Base-by-base conservation (phyloP, 495 filamentous ascomycete genomes). In the Hypoxylon intermedium region DNA sequence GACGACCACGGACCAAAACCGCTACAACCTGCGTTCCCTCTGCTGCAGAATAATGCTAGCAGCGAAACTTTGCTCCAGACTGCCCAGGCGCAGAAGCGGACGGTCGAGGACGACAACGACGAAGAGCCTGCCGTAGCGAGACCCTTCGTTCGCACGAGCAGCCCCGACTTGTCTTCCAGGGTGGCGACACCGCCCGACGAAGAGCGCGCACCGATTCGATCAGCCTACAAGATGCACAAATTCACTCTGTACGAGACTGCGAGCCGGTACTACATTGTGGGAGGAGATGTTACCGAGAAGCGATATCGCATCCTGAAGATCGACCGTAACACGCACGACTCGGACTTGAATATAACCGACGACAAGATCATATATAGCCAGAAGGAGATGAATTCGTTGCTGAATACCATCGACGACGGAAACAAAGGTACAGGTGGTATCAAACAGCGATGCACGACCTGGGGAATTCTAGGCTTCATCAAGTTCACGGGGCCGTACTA, bases 401-500 rank as follows among this genome's bases (percentile, higher is more conserved):
- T 98, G 45, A 91, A 95, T 67, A 88, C 94, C 38, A 95, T 98
- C 48, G 95, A 98, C 64, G 91, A 98, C 71, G 95, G 93, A 0
- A 98, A 98, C 69, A 94, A 89, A 68, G 86, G 82, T 21, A 89
- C 89, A 0, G 94, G 94, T n/a, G 94, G 94, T 2, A 78, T 98
- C 74, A 93, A 89, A 72, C 82, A 96, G 52, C 90, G 88, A 59
- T 94, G 91, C 73, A 95, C 86, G 47, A 91, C 89, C 18, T 98
- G 92, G 93, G 94, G 94, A 19, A 77, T 98, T 21, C 78, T 98
- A 19, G 94, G 94, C 1, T 98, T 98, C 68, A 92, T 98, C 65
- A 83, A 90, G 49, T 97, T 98, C 69, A 98, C 94, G 5, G 93
- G 91, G 5, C 86, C 90, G n/a, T 97, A 92, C 71, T 98, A 98